Evolutionary conservation across 2,329 filamentous ascomycete genomes (phyloP), one percentile per base, ranked within the genome.

Genomic region (Botrytis squamosa): DNA sequence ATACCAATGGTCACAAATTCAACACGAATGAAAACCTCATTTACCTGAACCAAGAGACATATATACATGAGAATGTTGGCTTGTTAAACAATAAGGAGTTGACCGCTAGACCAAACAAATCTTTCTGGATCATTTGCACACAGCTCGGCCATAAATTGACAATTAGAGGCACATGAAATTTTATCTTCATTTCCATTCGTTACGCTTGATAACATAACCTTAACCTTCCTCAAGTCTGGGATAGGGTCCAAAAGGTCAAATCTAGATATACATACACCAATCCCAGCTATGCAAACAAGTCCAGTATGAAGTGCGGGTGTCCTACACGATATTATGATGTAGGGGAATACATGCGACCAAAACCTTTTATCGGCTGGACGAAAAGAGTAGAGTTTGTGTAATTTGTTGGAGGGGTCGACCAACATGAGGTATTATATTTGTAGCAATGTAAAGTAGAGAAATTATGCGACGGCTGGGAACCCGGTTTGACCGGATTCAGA

Each of bases 361-460:
- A 52, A 46, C 62, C 60, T 66, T 55, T n/a, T 42, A 25, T 42
- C 65, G 62, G 76, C 74, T 77, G 70, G 73, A 60, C 65, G 73
- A 76, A 78, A 80, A 79, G 79, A 81, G 79, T 79, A 79, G 78
- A 81, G 79, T 80, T 65, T 73, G 67, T 75, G 74, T 72, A 62
- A 73, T 78, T 76, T 74, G 75, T 71, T 74, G 72, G 44, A 67
- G 74, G 74, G n/a, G 25, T 70, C 57, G 65, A 38, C 67, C 74
- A 57, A 75, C 65, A 73, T 76, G 40, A 69, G 64, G 62, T 73
- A 71, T 55, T 40, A 40, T 69, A 38, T 29, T 60, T 55, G 40
- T 67, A 20, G 62, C 14, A 40, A n/a, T 33, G 55, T 44, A 20
- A 55, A 60, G 62, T 29, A 49, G 16, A 55, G 40, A 29, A 12